These are phyloP conservation scores for Micractinium sp. DNA, from an alignment of 139 green algal genomes.

Conservation along the genomic window DNA sequence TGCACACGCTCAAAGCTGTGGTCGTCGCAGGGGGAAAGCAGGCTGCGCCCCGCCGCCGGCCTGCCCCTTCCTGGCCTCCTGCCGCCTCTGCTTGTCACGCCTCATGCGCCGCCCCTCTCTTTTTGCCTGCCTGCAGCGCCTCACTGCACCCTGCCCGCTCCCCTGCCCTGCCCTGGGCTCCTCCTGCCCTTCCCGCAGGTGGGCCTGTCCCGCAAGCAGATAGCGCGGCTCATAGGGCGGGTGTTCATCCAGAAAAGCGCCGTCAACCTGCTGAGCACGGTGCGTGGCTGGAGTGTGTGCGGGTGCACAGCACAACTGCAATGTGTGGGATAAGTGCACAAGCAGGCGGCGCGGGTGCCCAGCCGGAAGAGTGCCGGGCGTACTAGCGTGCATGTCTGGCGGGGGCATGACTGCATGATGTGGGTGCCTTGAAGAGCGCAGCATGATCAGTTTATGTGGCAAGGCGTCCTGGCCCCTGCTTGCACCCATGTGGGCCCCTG, in stretches of 20 bases:
- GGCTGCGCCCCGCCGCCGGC: neutral
- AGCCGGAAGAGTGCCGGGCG: neutral
- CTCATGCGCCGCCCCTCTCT: too few species aligned
- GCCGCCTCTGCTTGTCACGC: too few species aligned
- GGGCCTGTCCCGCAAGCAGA: constrained; percentile 58
- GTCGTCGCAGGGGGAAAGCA: neutral
- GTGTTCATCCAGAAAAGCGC: constrained; percentile 80
- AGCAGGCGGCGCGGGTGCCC: too few species aligned
- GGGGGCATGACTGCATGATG: too few species aligned
- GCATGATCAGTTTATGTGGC: too few species aligned
- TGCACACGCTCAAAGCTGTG: too few species aligned
- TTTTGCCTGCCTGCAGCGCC: neutral
- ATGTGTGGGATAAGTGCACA: too few species aligned
- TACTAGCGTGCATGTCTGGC: neutral
- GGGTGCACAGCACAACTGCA: too few species aligned
- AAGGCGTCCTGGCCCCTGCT: too few species aligned
- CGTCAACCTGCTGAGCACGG: constrained; percentile 73
- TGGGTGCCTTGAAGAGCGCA: too few species aligned
- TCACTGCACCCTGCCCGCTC: neutral
- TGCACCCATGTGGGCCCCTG: too few species aligned
- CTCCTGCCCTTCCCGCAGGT: constrained; percentile 26
- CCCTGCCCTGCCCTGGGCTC: neutral
- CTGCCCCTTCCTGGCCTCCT: too few species aligned
- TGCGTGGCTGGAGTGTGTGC: neutral
- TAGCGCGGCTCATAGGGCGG: constrained; percentile 77